Conservation (phyloP, 106 monocot species). For the Allium cepa region DNA sequence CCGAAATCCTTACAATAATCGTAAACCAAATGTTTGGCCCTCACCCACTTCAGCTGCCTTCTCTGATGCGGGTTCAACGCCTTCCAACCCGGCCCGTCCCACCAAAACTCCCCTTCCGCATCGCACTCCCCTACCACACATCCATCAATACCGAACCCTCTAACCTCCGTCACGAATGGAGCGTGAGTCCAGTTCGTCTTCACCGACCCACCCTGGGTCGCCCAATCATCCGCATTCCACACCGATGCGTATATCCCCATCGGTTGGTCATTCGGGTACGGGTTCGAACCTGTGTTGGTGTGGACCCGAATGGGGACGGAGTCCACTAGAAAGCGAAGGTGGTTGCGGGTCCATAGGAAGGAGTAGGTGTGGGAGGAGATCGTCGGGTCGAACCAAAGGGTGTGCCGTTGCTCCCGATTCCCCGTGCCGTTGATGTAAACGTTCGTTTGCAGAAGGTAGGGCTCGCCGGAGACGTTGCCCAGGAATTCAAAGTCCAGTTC, state of each 20-base stretch:
- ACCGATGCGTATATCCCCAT: conserved; percentile 27
- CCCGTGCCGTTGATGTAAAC: conserved; percentile 28
- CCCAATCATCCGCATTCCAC: conserved; percentile 39
- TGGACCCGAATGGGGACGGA: conserved; percentile 17
- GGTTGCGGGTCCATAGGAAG: conserved; percentile 22
- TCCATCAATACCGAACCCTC: conserved; percentile 19
- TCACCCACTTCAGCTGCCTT: conserved; percentile 20
- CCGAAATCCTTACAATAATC: conserved; percentile 23
- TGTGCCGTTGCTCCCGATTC: conserved; percentile 24
- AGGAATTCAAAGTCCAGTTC: conserved; percentile 43
- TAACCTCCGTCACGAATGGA: conserved; percentile 16
- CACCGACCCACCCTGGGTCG: conserved; percentile 26
- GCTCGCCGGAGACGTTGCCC: conserved; percentile 24
- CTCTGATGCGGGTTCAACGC: conserved; percentile 10
- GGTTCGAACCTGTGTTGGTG: conserved; percentile 18
- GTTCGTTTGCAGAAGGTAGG: conserved; percentile 31
- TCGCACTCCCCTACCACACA: conserved; percentile 11
- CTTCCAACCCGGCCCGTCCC: conserved; percentile 15
- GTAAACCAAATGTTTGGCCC: conserved; percentile 19
- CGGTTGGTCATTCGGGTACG: conserved; percentile 16
- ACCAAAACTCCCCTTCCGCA: conserved; percentile 14
- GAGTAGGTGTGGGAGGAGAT: conserved; percentile 22
- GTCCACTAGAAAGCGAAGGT: conserved; percentile 20
- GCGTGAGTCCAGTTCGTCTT: conserved; percentile 31
- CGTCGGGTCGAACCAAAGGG: conserved; percentile 37